Evolutionary conservation across 2,329 filamentous ascomycete genomes (phyloP).

Genomic region (Pseudogymnoascus sp.): DNA sequence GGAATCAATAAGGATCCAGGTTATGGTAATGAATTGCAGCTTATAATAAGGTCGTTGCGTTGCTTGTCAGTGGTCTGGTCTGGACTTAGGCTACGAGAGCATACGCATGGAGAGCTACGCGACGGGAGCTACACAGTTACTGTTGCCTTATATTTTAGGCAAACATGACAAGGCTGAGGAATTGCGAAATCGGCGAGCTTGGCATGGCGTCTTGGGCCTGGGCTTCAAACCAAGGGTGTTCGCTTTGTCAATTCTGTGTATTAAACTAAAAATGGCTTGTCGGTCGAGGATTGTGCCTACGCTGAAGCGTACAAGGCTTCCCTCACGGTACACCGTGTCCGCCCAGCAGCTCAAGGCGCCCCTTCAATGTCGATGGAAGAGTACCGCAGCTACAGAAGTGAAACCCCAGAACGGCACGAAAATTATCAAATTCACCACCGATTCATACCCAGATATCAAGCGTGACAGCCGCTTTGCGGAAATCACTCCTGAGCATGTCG

Average conservation of each 20-base stretch:
- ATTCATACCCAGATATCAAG: constrained; percentile 77
- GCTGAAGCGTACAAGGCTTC: not conserved
- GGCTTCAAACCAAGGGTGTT: not conserved
- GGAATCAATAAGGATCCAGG: constrained; percentile 2
- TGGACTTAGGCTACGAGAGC: constrained; percentile 12
- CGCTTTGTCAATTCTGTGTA: not conserved
- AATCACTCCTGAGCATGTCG: constrained; percentile 72
- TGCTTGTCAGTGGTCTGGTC: constrained; percentile 11
- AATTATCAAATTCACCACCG: constrained; percentile 68
- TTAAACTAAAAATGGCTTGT: constrained; percentile 8
- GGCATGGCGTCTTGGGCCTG: not conserved
- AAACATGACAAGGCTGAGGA: not conserved
- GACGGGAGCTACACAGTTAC: constrained; percentile 11
- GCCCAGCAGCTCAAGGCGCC: constrained; percentile 17
- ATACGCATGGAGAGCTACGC: constrained; percentile 12
- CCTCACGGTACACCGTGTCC: not conserved
- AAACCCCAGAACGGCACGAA: constrained; percentile 29
- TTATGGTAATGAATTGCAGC: constrained; percentile 15
- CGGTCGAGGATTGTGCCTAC: constrained; percentile 8
- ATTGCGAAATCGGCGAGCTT: constrained; percentile 4
- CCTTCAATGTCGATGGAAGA: constrained; percentile 10
- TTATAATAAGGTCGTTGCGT: constrained; percentile 9
- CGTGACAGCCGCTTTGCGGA: constrained; percentile 68
- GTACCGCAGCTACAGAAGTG: constrained; percentile 24
- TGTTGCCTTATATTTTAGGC: not conserved